Conservation (phyloP, 1,284 basidiomycete species). For the Pseudozyma sp. region DNA sequence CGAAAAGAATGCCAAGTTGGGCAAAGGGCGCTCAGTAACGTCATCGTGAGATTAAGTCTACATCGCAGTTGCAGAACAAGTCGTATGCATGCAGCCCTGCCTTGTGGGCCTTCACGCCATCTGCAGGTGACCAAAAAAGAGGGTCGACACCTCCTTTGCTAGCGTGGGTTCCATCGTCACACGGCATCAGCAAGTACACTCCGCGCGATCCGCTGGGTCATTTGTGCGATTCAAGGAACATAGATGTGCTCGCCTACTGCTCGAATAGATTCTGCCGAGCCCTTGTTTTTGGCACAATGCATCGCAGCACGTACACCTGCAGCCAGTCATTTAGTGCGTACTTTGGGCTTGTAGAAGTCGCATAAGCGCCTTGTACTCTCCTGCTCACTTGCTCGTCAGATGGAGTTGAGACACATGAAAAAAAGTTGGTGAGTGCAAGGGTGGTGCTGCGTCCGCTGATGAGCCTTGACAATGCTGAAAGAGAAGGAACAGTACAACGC, state of each 20-base stretch:
- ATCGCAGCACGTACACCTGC: neutral
- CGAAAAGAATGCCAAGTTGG: conserved; percentile 7
- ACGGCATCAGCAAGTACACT: neutral
- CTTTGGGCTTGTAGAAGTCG: neutral
- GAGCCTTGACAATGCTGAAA: neutral
- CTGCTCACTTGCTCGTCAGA: neutral
- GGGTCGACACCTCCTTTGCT: too few species aligned
- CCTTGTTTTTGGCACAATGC: neutral
- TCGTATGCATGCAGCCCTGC: neutral
- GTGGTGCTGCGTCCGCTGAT: neutral
- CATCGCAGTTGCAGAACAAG: conserved; percentile 24
- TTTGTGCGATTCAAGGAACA: conserved; percentile 8
- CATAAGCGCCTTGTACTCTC: neutral
- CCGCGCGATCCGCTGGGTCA: neutral
- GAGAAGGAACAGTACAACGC: neutral
- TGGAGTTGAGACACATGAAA: neutral
- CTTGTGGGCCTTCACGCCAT: neutral
- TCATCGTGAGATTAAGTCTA: conserved; percentile 31
- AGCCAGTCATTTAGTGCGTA: too few species aligned
- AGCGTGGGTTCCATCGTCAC: conserved; percentile 1
- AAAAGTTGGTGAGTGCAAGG: neutral
- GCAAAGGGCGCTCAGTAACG: conserved; percentile 38
- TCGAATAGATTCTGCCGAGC: conserved; percentile 10
- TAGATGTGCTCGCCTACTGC: conserved; percentile 10
- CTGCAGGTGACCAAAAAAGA: too few species aligned